Conservation (phyloP, 768 basidiomycete species). For the Podaxis sp. region DNA sequence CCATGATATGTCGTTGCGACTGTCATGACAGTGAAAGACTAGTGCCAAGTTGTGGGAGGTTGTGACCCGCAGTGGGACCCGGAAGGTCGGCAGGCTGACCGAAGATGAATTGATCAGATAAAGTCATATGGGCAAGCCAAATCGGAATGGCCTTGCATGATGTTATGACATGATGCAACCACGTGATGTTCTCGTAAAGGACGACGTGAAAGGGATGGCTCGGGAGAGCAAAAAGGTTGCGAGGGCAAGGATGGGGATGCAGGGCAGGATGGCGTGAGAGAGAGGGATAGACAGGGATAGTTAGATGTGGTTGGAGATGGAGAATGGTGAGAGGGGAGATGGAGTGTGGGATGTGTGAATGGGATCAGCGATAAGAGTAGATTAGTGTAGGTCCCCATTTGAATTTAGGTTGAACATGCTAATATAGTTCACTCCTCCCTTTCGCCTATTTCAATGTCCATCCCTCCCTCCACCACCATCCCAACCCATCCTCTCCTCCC, state of each 20-base stretch:
- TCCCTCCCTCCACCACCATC: not conserved
- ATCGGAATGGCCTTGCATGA: not conserved
- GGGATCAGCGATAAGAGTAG: not conserved
- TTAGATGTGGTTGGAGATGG: not conserved
- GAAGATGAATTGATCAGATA: not conserved
- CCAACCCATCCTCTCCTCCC: too few species aligned
- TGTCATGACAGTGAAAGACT: not conserved
- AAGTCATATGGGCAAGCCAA: not conserved
- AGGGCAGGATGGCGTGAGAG: not conserved
- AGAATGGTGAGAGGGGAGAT: not conserved
- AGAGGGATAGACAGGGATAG: not conserved
- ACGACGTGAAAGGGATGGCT: not conserved
- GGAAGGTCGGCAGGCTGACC: not conserved
- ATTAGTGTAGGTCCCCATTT: not conserved
- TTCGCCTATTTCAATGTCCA: not conserved
- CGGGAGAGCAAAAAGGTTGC: not conserved
- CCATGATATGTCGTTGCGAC: not conserved
- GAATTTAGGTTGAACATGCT: not conserved
- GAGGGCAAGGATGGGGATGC: not conserved
- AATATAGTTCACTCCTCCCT: not conserved
- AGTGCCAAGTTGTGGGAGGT: not conserved
- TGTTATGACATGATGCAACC: not conserved
- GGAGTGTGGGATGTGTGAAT: not conserved
- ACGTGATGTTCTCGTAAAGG: not conserved
- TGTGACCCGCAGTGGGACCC: not conserved